Percentiles rank a stretch among this genome's conserved stretches.
phyloP scores from a whole-genome alignment of 768 basidiomycete genomes.

The Phlebiopsis gigantea region DNA sequence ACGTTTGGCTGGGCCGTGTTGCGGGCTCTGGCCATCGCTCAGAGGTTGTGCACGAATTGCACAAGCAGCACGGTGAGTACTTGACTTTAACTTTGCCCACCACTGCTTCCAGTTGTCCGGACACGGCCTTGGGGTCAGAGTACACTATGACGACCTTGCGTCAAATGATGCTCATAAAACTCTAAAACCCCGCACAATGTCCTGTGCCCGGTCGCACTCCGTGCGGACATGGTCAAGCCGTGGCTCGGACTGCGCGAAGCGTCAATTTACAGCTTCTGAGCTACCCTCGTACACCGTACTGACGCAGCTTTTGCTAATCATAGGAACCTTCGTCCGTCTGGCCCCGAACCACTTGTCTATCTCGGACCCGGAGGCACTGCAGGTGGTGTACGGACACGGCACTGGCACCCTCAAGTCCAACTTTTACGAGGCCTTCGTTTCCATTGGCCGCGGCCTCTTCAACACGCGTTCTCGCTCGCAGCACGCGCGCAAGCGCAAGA shows the following conservation, averaged over 20 bases:
- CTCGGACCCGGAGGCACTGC: constrained; percentile 66
- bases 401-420: constrained; percentile 76
- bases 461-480: constrained; percentile 73
- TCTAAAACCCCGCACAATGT: not conserved
- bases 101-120: not conserved
- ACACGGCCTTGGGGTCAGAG: not conserved
- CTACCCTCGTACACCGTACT: no score
- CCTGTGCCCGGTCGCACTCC: not conserved
- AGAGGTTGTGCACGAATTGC: constrained; percentile 66
- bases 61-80: constrained; percentile 63
- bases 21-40: constrained; percentile 69
- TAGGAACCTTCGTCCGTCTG: constrained; percentile 36
- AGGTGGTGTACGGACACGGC: constrained; percentile 73
- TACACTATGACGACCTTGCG: not conserved
- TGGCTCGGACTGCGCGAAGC: no score
- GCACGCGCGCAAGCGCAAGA: constrained; percentile 88
- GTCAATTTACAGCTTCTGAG: no score
- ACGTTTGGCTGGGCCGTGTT: constrained; percentile 66
- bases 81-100: not conserved
- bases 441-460: constrained; percentile 54
- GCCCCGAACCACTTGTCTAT: constrained; percentile 45
- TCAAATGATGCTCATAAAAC: not conserved
- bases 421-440: constrained; percentile 39
- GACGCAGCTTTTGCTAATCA: not conserved
- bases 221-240: no score